A percentile compares a stretch with the other conserved stretches of the same genome.
Evolutionary conservation across 169 alveolate genomes (phyloP).

Genomic region (Plasmodium knowlesi): DNA sequence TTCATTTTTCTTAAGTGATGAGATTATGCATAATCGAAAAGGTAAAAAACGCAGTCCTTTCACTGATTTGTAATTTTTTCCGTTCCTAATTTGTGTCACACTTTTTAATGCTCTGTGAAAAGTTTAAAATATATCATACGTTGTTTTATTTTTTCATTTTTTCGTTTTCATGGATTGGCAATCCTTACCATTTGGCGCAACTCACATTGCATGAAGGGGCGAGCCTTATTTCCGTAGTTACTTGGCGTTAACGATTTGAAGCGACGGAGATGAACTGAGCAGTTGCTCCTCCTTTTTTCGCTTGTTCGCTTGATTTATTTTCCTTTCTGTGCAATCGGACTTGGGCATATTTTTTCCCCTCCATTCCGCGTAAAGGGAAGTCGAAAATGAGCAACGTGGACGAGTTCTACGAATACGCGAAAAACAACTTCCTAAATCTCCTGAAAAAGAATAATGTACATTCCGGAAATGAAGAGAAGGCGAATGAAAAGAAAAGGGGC

Average conservation of each 20-base stretch:
- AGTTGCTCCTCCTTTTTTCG: background rate
- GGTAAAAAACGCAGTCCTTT: background rate
- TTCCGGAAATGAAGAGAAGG: constrained; percentile 6
- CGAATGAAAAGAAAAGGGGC: background rate
- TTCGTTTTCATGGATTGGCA: background rate
- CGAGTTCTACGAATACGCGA: constrained; percentile 75
- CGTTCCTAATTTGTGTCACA: background rate
- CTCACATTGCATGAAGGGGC: background rate
- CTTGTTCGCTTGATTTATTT: background rate
- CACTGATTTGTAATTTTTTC: background rate
- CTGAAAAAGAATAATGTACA: constrained; percentile 47
- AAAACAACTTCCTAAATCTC: constrained; percentile 67
- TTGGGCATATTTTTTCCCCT: background rate
- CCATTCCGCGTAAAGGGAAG: background rate
- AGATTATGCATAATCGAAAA: background rate
- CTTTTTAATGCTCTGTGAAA: background rate
- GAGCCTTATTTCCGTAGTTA: background rate
- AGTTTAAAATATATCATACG: background rate
- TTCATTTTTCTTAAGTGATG: background rate
- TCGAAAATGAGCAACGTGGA: constrained; percentile 64
- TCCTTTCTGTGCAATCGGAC: background rate
- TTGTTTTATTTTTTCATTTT: background rate
- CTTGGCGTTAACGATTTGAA: background rate
- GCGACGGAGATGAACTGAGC: background rate
- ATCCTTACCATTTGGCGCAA: background rate